Percentiles rank a stretch among this genome's conserved stretches.
These are phyloP conservation scores for Acer yangbiense DNA, from an alignment of 345 rosid species.

Conservation along the genomic window DNA sequence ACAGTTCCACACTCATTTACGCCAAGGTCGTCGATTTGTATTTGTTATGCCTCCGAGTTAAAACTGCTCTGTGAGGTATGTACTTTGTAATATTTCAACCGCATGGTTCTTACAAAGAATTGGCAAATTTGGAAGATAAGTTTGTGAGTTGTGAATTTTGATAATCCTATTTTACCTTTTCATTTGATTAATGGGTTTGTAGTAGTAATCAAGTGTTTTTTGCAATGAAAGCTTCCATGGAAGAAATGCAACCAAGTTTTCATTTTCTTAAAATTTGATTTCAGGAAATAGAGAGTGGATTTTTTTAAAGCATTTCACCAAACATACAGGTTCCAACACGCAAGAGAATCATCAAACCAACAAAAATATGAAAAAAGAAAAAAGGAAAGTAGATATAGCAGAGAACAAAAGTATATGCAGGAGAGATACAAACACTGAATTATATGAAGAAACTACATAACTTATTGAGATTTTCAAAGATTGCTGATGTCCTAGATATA, in stretches of 20 bases:
- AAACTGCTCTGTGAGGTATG: constrained; percentile 43
- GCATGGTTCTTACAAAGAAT: constrained; percentile 16
- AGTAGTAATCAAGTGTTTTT: neutral
- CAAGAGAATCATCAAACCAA: neutral
- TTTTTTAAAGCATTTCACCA: neutral
- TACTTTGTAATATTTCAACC: constrained; percentile 24
- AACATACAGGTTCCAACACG: neutral
- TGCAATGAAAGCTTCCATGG: neutral
- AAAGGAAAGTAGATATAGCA: neutral
- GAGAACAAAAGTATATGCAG: neutral
- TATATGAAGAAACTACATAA: neutral
- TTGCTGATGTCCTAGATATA: neutral
- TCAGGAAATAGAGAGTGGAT: too few species aligned
- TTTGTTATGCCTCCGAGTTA: constrained; percentile 50
- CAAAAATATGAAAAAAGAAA: neutral
- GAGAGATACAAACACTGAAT: neutral
- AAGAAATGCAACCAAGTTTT: too few species aligned
- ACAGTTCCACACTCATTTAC: constrained; percentile 20
- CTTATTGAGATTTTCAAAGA: neutral
- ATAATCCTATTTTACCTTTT: neutral
- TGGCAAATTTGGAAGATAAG: constrained; percentile 9
- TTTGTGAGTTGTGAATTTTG: neutral
- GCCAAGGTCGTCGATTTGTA: constrained; percentile 23
- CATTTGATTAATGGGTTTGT: neutral
- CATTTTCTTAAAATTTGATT: too few species aligned